Conservation (phyloP, 306 rosid genomes). For the Arachis stenosperma region DNA sequence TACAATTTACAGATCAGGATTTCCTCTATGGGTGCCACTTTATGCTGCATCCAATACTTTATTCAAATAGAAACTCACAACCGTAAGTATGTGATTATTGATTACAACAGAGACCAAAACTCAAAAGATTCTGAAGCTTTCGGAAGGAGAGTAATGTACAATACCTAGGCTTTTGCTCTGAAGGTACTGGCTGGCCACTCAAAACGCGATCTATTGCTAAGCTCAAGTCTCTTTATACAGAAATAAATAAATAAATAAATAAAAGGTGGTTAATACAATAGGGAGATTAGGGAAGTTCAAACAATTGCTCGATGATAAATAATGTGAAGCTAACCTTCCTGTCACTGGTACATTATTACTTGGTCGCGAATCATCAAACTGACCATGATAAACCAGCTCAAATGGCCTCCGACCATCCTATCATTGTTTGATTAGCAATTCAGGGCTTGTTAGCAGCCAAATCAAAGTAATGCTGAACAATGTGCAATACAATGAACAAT, state of each 20-base stretch:
- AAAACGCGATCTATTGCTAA: slow-evolving; percentile 84
- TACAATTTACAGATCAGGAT: slow-evolving; percentile 35
- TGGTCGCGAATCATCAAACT: slow-evolving; percentile 95
- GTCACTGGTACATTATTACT: slow-evolving; percentile 69
- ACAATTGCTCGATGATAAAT: slow-evolving; percentile 12
- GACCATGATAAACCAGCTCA: slow-evolving; percentile 94
- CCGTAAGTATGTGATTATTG: slow-evolving; percentile 29
- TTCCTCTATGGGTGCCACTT: slow-evolving; percentile 85
- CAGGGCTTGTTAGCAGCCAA: slow-evolving; percentile 23
- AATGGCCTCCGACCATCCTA: slow-evolving; percentile 98
- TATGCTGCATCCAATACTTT: slow-evolving; percentile 96
- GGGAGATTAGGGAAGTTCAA: slow-evolving; percentile 34
- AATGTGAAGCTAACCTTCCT: slow-evolving; percentile 72
- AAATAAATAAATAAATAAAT: slow-evolving; percentile 21
- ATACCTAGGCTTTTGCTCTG: slow-evolving; percentile 77
- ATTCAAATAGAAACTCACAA: slow-evolving; percentile 32
- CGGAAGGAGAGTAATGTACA: slow-evolving; percentile 31
- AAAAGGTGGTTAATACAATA: slow-evolving; percentile 31
- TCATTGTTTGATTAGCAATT: slow-evolving; percentile 26
- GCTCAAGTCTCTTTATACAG: slow-evolving; percentile 71
- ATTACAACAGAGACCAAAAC: slow-evolving; percentile 24
- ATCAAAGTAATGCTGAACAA: slow-evolving; percentile 22
- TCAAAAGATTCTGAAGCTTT: slow-evolving; percentile 19
- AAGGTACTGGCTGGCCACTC: slow-evolving; percentile 72
- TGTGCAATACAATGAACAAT: slow-evolving; percentile 3